Conservation (phyloP, 768 basidiomycete genomes). For the Gymnopilus junonius region DNA sequence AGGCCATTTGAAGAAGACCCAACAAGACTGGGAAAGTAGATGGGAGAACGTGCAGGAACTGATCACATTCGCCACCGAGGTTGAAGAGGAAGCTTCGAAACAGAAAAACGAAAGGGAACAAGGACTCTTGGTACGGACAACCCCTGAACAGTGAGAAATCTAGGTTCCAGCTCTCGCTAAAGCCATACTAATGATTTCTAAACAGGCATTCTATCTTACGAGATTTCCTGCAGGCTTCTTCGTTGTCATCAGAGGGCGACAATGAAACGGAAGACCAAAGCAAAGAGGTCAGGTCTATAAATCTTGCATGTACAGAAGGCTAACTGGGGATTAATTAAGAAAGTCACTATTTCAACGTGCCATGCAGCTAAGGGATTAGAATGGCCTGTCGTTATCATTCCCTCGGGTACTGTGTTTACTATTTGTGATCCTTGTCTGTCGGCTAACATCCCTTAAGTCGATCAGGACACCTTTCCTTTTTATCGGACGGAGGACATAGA, state of each 20-base stretch:
- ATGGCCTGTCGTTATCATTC: constrained; percentile 89
- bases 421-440: neutral
- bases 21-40: constrained; percentile 74
- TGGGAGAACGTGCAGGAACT: constrained; percentile 91
- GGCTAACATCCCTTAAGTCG: constrained; percentile 46
- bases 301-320: neutral
- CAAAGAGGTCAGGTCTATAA: constrained; percentile 40
- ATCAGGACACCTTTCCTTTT: constrained; percentile 77
- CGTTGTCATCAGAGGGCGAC: constrained; percentile 82
- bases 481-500: constrained; percentile 72
- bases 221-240: constrained; percentile 76
- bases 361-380: constrained; percentile 92
- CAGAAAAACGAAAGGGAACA: constrained; percentile 3
- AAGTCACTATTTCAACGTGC: constrained; percentile 84
- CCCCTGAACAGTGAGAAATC: constrained; percentile 7
- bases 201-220: constrained; percentile 63
- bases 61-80: constrained; percentile 74
- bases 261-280: constrained; percentile 55
- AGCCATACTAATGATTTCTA: neutral
- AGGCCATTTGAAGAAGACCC: constrained; percentile 68
- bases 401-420: constrained; percentile 50
- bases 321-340: constrained; percentile 42
- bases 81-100: constrained; percentile 37
- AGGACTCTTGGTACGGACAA: neutral
- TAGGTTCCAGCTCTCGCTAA: neutral